Evolutionary conservation across 495 filamentous ascomycete species (phyloP), one percentile per base, ranked within the genome.

Genomic region (Penicillium crystallinum): DNA sequence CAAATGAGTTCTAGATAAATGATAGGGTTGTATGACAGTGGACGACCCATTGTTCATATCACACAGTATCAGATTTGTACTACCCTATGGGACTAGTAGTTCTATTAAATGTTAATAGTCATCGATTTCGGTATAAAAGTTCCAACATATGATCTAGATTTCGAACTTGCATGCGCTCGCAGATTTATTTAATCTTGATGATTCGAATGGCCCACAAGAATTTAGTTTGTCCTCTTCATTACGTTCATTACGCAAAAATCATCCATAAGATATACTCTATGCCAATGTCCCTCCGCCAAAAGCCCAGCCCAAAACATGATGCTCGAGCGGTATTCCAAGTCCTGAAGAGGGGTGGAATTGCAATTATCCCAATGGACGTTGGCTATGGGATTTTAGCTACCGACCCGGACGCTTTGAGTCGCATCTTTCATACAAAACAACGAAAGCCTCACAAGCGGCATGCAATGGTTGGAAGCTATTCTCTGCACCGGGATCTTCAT

Each of bases 381-480:
- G 64, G 64, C 15, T 65, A 67, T 30, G 64, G 51, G 23, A 53
- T 65, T 9, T 52, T 56, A 11, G 62, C 57, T 5, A 56, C 25
- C 8, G 31, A 58, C 12, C 46, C 57, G 0, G 29, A 46, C 1
- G 57, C 59, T 1, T 36, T 65, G 22, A 31, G 53, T 22, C 57
- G 57, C 1, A 57, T 65, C 9, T 59, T 58, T 34, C 12, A 38
- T 2, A 23, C 49, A 1, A 67, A 63, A 34, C 52, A 44, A 19
- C 62, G 59, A 4, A 9, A 57, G 27, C 55, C 52, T n/a, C 50
- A 61, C 34, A 65, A 65, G 37, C 45, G 48, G 12, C 62, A 67
- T 38, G 64, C 57, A 18, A 61, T 67, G 57, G 53, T 65, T 12
- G 62, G 64, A 4, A 55, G 33, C 17, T 63, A 57, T 27, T 36